Percentiles rank a stretch among this genome's conserved stretches.
Evolutionary conservation across 164 flowering plant genomes (phyloP).

Genomic region (Vitis labrusca): DNA sequence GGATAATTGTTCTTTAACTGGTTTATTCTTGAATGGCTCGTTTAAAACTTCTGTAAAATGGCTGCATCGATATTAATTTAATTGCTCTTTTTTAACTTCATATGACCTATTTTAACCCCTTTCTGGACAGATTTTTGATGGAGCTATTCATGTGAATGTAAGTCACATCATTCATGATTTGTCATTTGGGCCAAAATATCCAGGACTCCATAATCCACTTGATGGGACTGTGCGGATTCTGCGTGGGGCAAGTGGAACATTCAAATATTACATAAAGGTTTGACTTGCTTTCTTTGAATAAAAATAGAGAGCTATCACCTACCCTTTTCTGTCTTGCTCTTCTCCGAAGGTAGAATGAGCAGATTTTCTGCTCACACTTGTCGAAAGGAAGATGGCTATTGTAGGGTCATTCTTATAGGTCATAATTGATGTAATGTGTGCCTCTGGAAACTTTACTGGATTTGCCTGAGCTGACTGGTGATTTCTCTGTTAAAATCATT

Average conservation of each 20-base stretch:
- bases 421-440: no score
- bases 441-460: neutral
- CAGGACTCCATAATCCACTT: conserved; percentile 96
- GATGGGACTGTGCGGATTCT: conserved; percentile 82
- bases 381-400: no score
- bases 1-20: no score
- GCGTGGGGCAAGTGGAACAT: conserved; percentile 87
- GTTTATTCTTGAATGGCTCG: no score
- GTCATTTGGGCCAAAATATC: conserved; percentile 98
- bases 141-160: conserved; percentile 82
- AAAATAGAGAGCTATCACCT: neutral
- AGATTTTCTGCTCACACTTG: no score
- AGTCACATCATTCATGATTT: conserved; percentile 94
- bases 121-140: conserved; percentile 78
- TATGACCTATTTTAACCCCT: neutral
- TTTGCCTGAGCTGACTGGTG: neutral
- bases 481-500: neutral
- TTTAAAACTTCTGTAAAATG: no score
- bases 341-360: no score
- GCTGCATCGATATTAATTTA: no score
- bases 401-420: no score
- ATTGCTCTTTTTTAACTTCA: no score
- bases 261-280: conserved; percentile 99
- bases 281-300: conserved; percentile 13
- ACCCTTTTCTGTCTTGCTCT: neutral